Conservation (phyloP, 108 stramenopile genomes). For the Cyclotella distinguenda region DNA sequence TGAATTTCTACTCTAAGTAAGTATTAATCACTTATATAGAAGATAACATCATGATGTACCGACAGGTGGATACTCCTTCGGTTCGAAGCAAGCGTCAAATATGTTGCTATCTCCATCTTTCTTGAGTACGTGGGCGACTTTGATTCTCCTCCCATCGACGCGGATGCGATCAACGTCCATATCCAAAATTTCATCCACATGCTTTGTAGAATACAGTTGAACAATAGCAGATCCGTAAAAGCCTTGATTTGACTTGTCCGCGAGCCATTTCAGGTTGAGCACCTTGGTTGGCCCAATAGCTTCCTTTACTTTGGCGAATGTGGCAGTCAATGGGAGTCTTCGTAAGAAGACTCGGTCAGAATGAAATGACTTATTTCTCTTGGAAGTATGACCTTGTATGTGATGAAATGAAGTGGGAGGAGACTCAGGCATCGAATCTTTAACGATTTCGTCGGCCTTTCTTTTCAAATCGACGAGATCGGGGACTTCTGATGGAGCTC, state of each 20-base stretch:
- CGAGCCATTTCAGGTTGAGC: conserved; percentile 55
- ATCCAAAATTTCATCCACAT: conserved; percentile 22
- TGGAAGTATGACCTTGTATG: conserved; percentile 9
- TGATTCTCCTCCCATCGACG: conserved; percentile 37
- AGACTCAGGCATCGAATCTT: too few species aligned
- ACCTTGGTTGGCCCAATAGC: conserved; percentile 30
- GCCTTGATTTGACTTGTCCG: conserved; percentile 45
- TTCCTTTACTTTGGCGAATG: conserved; percentile 47
- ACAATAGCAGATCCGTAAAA: conserved; percentile 75
- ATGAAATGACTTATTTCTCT: conserved; percentile 10
- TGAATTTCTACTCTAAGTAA: too few species aligned
- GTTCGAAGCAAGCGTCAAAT: conserved; percentile 3
- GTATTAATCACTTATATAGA: not conserved
- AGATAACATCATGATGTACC: not conserved
- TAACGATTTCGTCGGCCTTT: conserved; percentile 52
- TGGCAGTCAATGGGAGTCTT: conserved; percentile 43
- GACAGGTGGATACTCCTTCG: conserved; percentile 18
- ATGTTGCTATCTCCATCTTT: conserved; percentile 17
- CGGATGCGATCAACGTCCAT: conserved; percentile 18
- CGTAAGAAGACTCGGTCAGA: conserved; percentile 50
- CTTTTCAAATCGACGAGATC: conserved; percentile 56
- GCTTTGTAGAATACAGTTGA: conserved; percentile 37
- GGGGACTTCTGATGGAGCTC: conserved; percentile 46
- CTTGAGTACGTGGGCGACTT: conserved; percentile 18
- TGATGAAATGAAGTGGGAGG: too few species aligned